Evolutionary conservation across 495 filamentous ascomycete genomes (phyloP).

Genomic region (Neurospora terricola): DNA sequence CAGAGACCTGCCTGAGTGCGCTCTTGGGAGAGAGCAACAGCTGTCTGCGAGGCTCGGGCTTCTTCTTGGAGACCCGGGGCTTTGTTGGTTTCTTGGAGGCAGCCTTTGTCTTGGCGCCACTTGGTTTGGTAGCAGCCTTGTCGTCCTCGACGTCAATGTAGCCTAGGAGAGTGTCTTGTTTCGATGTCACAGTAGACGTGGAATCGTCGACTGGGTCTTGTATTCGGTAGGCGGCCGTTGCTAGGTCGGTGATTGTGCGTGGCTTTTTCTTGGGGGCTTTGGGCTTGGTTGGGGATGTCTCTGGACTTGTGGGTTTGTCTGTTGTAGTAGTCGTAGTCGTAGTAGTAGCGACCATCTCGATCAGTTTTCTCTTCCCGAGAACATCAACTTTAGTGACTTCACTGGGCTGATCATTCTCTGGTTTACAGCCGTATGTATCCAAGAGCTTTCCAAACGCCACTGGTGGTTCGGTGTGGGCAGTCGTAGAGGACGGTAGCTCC

Average conservation of each 20-base stretch:
- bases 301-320: slow-evolving; percentile 9
- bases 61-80: slow-evolving; percentile 27
- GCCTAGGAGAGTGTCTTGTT: slow-evolving; percentile 20
- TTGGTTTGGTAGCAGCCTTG: slow-evolving; percentile 12
- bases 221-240: slow-evolving; percentile 62
- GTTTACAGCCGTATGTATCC: slow-evolving; percentile 20
- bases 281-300: slow-evolving; percentile 34
- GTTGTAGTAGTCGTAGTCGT: slow-evolving; percentile 4
- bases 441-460: slow-evolving; percentile 22
- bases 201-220: slow-evolving; percentile 9
- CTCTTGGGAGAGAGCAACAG: slow-evolving; percentile 64
- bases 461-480: not conserved
- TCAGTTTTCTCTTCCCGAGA: slow-evolving; percentile 41
- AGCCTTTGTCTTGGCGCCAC: slow-evolving; percentile 19
- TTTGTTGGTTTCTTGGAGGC: slow-evolving; percentile 19
- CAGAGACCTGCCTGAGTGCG: slow-evolving; percentile 55
- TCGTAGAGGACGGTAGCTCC: slow-evolving; percentile 16
- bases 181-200: slow-evolving; percentile 6
- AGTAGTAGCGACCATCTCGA: slow-evolving; percentile 30
- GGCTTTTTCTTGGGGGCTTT: slow-evolving; percentile 60
- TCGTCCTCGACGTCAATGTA: slow-evolving; percentile 16
- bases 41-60: slow-evolving; percentile 32
- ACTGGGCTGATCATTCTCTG: not conserved
- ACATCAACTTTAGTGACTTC: slow-evolving; percentile 8
- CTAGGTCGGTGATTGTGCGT: slow-evolving; percentile 75